phyloP scores from a whole-genome alignment of 2,329 filamentous ascomycete species.

The Colletotrichum endophyticum region DNA sequence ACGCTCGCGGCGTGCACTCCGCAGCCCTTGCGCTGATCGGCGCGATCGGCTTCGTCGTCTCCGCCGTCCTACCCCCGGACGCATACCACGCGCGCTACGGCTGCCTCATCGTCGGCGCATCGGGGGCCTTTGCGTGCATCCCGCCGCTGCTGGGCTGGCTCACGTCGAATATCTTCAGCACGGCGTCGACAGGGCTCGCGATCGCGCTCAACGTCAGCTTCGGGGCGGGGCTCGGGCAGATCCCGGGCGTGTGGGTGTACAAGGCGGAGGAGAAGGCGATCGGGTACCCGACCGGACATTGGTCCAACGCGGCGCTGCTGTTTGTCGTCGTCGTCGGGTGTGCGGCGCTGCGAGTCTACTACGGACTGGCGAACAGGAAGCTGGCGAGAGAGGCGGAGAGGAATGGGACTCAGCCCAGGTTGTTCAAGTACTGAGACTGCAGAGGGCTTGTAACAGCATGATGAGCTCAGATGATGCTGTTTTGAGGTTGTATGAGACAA shows the following conservation, averaged over 20 bases:
- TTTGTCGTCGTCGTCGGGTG: conserved; percentile 63
- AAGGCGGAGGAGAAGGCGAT: conserved; percentile 62
- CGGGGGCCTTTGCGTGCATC: conserved; percentile 71
- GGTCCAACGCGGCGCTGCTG: conserved; percentile 66
- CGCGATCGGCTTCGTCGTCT: conserved; percentile 60
- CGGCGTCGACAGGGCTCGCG: conserved; percentile 69
- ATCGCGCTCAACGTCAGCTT: conserved; percentile 74
- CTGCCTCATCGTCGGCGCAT: conserved; percentile 70
- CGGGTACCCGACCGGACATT: conserved; percentile 75
- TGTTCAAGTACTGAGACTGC: conserved; percentile 43
- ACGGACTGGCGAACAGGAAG: conserved; percentile 50
- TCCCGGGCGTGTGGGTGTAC: conserved; percentile 77
- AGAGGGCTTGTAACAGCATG: neutral
- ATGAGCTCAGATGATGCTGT: neutral
- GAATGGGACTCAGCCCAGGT: conserved; percentile 36
- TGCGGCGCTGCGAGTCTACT: conserved; percentile 59
- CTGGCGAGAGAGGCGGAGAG: conserved; percentile 34
- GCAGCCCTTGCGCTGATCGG: conserved; percentile 40
- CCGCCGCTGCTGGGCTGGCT: conserved; percentile 76
- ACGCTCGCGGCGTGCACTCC: conserved; percentile 53
- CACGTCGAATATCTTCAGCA: conserved; percentile 69
- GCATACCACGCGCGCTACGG: conserved; percentile 69
- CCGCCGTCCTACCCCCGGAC: conserved; percentile 60
- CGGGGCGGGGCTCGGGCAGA: conserved; percentile 71
- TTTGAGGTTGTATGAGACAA: neutral